A percentile compares a stretch with the other conserved stretches of the same genome.
Evolutionary conservation across 2,329 filamentous ascomycete genomes (phyloP).

Genomic region (Cercospora zeina): DNA sequence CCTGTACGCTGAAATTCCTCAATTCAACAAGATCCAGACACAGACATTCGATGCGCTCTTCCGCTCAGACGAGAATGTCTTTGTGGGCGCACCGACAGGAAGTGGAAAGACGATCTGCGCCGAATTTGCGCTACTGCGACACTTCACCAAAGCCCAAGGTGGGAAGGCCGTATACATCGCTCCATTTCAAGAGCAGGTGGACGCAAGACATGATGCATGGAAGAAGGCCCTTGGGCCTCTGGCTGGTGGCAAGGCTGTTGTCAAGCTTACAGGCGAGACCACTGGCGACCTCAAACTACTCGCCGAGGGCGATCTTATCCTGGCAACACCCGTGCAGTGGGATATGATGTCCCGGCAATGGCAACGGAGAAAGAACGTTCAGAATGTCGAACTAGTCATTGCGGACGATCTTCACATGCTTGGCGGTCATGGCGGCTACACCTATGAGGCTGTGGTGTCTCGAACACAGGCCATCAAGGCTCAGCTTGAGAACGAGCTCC

Average conservation of each 20-base stretch:
- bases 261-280: constrained; percentile 91
- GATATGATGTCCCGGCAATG: constrained; percentile 93
- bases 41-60: constrained; percentile 95
- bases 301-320: constrained; percentile 80
- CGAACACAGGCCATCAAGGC: constrained; percentile 95
- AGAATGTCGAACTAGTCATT: constrained; percentile 85
- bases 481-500: constrained; percentile 79
- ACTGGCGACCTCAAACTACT: constrained; percentile 86
- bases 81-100: constrained; percentile 87
- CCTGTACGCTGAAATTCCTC: constrained; percentile 78
- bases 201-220: constrained; percentile 82
- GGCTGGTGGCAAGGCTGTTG: constrained; percentile 80
- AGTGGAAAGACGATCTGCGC: constrained; percentile 97
- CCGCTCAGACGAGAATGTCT: constrained; percentile 87
- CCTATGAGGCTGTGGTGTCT: constrained; percentile 96
- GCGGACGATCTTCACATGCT: constrained; percentile 94
- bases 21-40: constrained; percentile 97
- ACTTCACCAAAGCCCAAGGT: constrained; percentile 72
- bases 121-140: constrained; percentile 85
- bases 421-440: constrained; percentile 79
- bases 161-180: constrained; percentile 91
- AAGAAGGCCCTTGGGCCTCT: constrained; percentile 70
- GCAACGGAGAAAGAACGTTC: constrained; percentile 94
- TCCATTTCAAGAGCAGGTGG: constrained; percentile 89
- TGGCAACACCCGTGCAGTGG: constrained; percentile 94